Base-by-base conservation (phyloP, 2,329 filamentous ascomycete species). In the Nigrograna mackinnonii region DNA sequence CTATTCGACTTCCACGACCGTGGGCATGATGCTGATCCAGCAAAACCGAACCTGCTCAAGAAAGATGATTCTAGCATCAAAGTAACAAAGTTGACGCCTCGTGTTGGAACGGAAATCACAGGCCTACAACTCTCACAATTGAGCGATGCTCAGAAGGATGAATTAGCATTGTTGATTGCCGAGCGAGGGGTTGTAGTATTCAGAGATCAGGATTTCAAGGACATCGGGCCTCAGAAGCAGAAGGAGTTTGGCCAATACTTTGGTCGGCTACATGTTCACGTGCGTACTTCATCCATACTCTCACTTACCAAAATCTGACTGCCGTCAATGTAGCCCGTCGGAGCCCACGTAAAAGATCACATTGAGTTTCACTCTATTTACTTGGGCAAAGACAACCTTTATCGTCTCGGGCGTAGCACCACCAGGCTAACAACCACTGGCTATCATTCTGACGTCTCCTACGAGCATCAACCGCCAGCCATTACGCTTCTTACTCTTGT, bases 401-500 rank as follows among this genome's bases (percentile, higher is more conserved):
- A 57, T 39, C 53, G 55, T 14, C 53, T 58, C 5, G 55, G 57
- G n/a, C 48, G 55, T 13, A 58, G 53, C 40, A 37, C 31, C 13
- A 39, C 28, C 11, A 53, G 43, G 28, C 41, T 60, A 18, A 76
- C 72, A 3, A 75, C 72, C 2, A 78, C 71, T 6, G 62, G 75
- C 14, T 77, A 74, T 69, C 73, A 76, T 39, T 74, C 75, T 47
- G 73, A 76, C 50, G 72, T 75, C 34, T 75, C 71, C 41, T 76
- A 74, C 42, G 73, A 76, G 47, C 46, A 71, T 44, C 73, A 76
- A 43, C 71, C 73, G 0, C 73, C 73, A 0, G 71, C 69, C 16
- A 75, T 75, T 47, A 73, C 74, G 37, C 68, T 76, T 62, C 57
- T 79, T 20, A 75, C 74, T 4, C 66, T 78, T 2, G 49, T 78